Base-by-base conservation (phyloP, 1,284 basidiomycete species). In the Phellopilus nigrolimitatus region DNA sequence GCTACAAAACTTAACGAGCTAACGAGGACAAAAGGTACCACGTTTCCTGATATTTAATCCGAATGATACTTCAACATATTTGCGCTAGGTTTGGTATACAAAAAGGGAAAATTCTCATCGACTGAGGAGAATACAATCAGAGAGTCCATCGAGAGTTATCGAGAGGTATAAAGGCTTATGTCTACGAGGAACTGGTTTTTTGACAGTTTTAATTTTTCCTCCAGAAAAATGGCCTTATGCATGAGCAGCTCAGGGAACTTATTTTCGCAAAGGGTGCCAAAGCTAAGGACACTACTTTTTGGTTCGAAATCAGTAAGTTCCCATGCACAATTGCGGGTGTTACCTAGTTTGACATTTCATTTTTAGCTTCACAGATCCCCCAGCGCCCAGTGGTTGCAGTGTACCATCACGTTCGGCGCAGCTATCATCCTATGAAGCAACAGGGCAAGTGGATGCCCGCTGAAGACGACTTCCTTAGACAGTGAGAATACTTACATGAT, bases 21-120 rank as follows among this genome's bases (percentile, higher is more conserved):
- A 57, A 83, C 79, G 13, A 73, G 73, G 61, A 76, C 72, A 8
- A 74, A 87, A 72, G 87, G 87, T 87, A 55, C 34, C 60, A 31
- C 25, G 34, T 13, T 43, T 36, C 25, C 46, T 51, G 10, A 31
- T 17, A 51, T 31, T 27, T 15, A 52, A 24, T 47, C 25, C 42
- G 54, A 27, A 3, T 21, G 47, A 12, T 50, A 33, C 51, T 30
- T 19, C 54, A 55, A 30, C 47, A 44, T 13, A 63, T 47, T 25
- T 24, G 22, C 34, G 31, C 47, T 47, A 91, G 88, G 88, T 25
- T 73, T 91, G 15, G 75, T 86, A 3, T 91, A 86, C 64, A 90
- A 86, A 66, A 88, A 88, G 64, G 89, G 89, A n/a, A 88, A 88
- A 62, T 92, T 91, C 61, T 87, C 85, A 13, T 76, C 79, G 1